Base-by-base conservation (phyloP, 805 yeast species). In the Saccharomyces mikatae region DNA sequence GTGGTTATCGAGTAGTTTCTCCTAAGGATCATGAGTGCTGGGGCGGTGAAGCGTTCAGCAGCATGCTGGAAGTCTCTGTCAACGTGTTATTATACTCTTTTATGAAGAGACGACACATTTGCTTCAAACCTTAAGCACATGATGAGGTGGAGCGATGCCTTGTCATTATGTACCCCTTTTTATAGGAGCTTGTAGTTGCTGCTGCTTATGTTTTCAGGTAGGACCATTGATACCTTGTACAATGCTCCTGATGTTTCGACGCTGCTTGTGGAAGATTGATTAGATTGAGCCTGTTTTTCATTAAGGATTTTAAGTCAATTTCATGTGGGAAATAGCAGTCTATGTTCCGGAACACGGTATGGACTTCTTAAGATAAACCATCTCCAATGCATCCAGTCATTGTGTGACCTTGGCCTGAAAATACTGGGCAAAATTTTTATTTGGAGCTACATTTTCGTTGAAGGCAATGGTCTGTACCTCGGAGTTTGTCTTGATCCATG, bases 271-370 rank as follows among this genome's bases (percentile, higher is more conserved):
- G 51, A 51, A 24, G 26, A 24, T 41, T 61, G 59, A 28, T 57
- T 62, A 6, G 49, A 17, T 46, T 64, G 64, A 1, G 66, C 64
- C 60, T 90, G 97, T 27, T 27, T 81, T 71, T 72, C 1, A 94
- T 76, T 2, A 89, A 68, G 0, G 72, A 71, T 53, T 73, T 73
- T 50, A 94, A 74, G 63, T 94, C 89, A 87, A 91, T 89, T 1
- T 77, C 75, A 0, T 73, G 69, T 1, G 96, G 97, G 63, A 87
- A 95, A 72, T 79, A 67, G 94, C 97, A 0, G 99, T 94, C 66
- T 94, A 99, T 0, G 99, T 94, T 75, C 99, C 85, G 2, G 99
- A 99, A 66, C 94, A 94, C 0, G 97, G 90, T 1, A 94, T 75
- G 64, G 81, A 88, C 0, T 99, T 98, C 50, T 79, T 76, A 54